These are phyloP conservation scores for Pseudocohnilembus persalinus DNA, from an alignment of 169 alveolate species.

Conservation along the genomic window DNA sequence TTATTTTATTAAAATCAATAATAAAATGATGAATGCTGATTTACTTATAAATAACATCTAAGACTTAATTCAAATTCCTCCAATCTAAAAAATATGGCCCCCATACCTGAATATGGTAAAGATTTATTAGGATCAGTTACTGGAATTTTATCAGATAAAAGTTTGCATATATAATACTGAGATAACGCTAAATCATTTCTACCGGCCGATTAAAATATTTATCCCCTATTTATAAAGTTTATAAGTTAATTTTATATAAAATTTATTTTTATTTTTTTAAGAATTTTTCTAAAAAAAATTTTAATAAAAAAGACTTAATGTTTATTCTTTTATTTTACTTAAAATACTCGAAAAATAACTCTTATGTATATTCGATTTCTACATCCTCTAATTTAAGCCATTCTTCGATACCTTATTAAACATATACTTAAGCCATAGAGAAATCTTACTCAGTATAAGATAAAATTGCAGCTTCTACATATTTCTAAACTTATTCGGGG, in stretches of 20 bases:
- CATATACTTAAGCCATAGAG: conserved; percentile 1
- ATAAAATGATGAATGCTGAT: too few relatives aligned
- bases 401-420: not conserved
- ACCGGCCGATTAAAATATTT: conserved; percentile 72
- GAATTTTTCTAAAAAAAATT: not conserved
- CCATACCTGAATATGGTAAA: conserved; percentile 81
- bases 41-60: conserved; percentile 68
- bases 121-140: conserved; percentile 82
- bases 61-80: conserved; percentile 81
- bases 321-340: too few relatives aligned
- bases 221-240: conserved; percentile 69
- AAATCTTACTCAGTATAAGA: conserved; percentile 7
- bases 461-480: conserved; percentile 15
- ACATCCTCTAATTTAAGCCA: conserved; percentile 21
- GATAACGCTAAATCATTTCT: conserved; percentile 79
- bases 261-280: conserved; percentile 15
- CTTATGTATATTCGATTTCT: conserved; percentile 38
- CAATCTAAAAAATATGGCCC: conserved; percentile 69
- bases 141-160: conserved; percentile 56
- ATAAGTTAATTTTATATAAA: too few relatives aligned
- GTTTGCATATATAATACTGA: conserved; percentile 62
- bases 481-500: not conserved
- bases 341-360: conserved; percentile 48
- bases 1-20: too few relatives aligned
- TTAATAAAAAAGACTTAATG: too few relatives aligned